Base-by-base conservation (phyloP, 495 filamentous ascomycete genomes). In the Aspergillus funiculosus region DNA sequence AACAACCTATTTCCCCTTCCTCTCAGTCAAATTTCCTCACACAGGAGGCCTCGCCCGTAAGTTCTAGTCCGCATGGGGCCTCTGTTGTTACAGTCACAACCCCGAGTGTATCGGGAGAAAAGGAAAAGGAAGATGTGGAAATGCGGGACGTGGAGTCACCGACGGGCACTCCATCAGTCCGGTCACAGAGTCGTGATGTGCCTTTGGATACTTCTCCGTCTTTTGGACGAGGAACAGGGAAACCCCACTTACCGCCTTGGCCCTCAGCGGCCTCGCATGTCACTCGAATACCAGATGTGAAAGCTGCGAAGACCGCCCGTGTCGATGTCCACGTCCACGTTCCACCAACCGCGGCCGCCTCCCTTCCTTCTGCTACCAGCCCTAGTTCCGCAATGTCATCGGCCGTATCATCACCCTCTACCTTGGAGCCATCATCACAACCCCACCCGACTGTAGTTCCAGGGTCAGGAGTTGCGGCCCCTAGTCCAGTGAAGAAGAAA, bases 401-500 rank as follows among this genome's bases (percentile, higher is more conserved):
- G 2, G 61, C 59, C 8, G 17, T 64, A 20, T 52, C 62, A 44
- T 68, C 69, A 6, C 67, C 62, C 4, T 61, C 61, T 5, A 59
- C 61, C 22, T 31, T 53, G 28, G 65, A 69, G 25, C 44, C 56
- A 4, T 50, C 59, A 13, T 53, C 57, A 6, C 55, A 59, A 11
- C 57, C 54, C 19, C 28, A 42, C 18, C 17, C 48, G 10, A 48
- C 60, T n/a, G 46, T 59, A 20, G 20, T 34, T 7, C 52, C 65
- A 10, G 57, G 56, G 5, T 52, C 60, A 3, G 63, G 53, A 31
- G 57, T 71, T 1, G 71, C 74, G 1, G 71, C 70, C 18, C 71
- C 80, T 14, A 81, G 76, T 42, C 78, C 80, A 0, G 67, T 71
- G 24, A 78, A 79, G 67, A 85, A 84, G 59, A 79, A 80, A 51